Percentiles rank a stretch among this genome's conserved stretches.
These are phyloP conservation scores for Ophiostoma fasciatum DNA, from an alignment of 2,329 filamentous ascomycete species.

Conservation along the genomic window DNA sequence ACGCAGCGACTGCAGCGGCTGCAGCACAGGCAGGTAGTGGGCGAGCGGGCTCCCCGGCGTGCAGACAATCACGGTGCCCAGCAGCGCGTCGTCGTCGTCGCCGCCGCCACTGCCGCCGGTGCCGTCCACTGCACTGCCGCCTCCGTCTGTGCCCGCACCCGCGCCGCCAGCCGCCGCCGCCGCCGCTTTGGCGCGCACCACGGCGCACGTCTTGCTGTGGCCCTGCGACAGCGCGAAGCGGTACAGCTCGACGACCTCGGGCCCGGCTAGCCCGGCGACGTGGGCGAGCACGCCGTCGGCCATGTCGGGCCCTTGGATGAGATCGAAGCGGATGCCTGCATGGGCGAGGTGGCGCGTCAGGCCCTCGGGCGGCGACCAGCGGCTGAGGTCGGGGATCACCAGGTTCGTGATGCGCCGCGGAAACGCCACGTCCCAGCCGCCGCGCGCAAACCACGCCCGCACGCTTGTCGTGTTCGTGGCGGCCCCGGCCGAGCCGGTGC, in stretches of 20 bases:
- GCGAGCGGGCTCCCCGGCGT: slow-evolving; percentile 53
- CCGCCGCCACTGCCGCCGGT: slow-evolving; percentile 28
- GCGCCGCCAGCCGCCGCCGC: too few species aligned
- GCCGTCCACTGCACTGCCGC: background rate
- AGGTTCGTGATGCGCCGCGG: slow-evolving; percentile 48
- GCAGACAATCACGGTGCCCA: slow-evolving; percentile 71
- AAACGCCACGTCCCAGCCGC: slow-evolving; percentile 68
- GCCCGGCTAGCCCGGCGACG: slow-evolving; percentile 57
- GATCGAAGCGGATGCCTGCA: slow-evolving; percentile 63
- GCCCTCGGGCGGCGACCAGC: slow-evolving; percentile 64
- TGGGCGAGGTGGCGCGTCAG: slow-evolving; percentile 59
- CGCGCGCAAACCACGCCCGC: slow-evolving; percentile 67
- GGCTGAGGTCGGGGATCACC: slow-evolving; percentile 54
- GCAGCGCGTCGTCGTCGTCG: slow-evolving; percentile 45
- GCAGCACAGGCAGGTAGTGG: slow-evolving; percentile 54
- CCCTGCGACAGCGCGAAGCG: slow-evolving; percentile 56
- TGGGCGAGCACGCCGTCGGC: slow-evolving; percentile 59
- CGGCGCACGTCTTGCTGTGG: slow-evolving; percentile 47
- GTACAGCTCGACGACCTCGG: slow-evolving; percentile 69
- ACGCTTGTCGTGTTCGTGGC: slow-evolving; percentile 16
- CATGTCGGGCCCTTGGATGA: slow-evolving; percentile 69
- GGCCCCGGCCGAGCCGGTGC: background rate
- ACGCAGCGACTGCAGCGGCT: too few species aligned
- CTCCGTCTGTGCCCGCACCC: too few species aligned
- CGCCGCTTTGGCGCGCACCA: slow-evolving; percentile 58